Evolutionary conservation across 2,329 filamentous ascomycete species (phyloP).

Genomic region (Fusarium humuli): DNA sequence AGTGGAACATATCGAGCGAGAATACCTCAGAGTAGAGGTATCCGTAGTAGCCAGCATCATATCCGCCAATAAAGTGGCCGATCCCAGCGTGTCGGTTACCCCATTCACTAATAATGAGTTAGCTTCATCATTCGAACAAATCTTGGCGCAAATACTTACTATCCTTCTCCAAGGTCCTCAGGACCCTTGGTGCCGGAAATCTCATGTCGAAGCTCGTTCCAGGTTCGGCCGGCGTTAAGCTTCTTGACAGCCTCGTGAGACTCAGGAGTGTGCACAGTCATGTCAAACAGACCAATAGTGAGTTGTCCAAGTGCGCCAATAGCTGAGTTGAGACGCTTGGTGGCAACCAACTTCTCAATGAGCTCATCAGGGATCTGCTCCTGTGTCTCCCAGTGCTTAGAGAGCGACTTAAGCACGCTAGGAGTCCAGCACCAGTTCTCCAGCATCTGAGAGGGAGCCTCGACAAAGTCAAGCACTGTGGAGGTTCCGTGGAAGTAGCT

Average conservation of each 20-base stretch:
- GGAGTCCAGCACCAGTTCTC: slow-evolving; percentile 82
- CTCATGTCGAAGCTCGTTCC: slow-evolving; percentile 78
- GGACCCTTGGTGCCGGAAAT: slow-evolving; percentile 81
- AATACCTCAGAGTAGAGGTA: slow-evolving; percentile 83
- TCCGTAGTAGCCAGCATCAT: slow-evolving; percentile 87
- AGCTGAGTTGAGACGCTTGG: slow-evolving; percentile 84
- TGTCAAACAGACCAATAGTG: slow-evolving; percentile 85
- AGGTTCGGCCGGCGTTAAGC: slow-evolving; percentile 73
- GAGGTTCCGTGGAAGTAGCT: slow-evolving; percentile 76
- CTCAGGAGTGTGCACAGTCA: slow-evolving; percentile 79
- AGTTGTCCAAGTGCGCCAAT: slow-evolving; percentile 83
- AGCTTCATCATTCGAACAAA: slow-evolving; percentile 31
- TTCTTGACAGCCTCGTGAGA: slow-evolving; percentile 76
- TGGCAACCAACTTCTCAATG: slow-evolving; percentile 78
- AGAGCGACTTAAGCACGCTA: slow-evolving; percentile 72
- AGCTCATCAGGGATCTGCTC: slow-evolving; percentile 80
- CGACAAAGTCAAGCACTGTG: slow-evolving; percentile 76
- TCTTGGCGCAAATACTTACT: slow-evolving; percentile 55
- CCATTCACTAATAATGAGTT: slow-evolving; percentile 65
- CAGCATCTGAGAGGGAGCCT: slow-evolving; percentile 78
- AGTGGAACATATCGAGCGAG: slow-evolving; percentile 87
- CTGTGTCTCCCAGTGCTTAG: slow-evolving; percentile 77
- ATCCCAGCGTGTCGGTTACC: slow-evolving; percentile 84
- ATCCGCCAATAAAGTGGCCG: slow-evolving; percentile 84
- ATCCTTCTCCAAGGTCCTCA: slow-evolving; percentile 69